Evolutionary conservation across 257 asterid species (phyloP).

Genomic region (Fraxinus americana): DNA sequence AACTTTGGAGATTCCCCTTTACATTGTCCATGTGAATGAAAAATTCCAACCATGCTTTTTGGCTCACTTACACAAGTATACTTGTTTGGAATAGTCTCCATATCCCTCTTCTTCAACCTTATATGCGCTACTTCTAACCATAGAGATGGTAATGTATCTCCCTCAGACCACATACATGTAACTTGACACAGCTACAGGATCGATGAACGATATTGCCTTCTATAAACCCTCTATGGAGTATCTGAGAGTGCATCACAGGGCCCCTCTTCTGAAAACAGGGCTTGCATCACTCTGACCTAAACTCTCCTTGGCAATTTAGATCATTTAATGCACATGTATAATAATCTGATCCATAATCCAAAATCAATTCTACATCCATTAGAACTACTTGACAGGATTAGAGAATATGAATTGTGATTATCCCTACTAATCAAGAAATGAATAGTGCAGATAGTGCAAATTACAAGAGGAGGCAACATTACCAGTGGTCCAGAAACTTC

Average conservation of each 20-base stretch:
- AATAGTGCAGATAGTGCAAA: background rate
- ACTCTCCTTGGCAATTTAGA: background rate
- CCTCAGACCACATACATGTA: background rate
- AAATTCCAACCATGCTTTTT: background rate
- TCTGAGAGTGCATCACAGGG: background rate
- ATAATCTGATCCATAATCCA: background rate
- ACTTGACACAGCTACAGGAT: background rate
- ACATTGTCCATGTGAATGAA: background rate
- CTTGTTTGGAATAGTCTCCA: background rate
- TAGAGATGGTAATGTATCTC: background rate
- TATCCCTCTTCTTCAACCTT: background rate
- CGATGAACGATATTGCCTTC: background rate
- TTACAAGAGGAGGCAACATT: slow-evolving; percentile 19
- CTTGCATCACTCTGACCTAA: background rate
- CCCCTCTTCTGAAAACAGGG: background rate
- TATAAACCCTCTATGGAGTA: background rate
- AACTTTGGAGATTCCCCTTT: background rate
- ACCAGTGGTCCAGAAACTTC: slow-evolving; percentile 90
- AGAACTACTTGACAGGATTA: background rate
- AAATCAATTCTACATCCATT: background rate
- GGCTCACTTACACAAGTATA: background rate
- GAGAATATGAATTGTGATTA: background rate
- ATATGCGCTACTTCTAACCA: background rate
- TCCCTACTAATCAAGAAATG: background rate
- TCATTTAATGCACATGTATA: background rate